Evolutionary conservation across 441 rosid species (phyloP).

Genomic region (Cnidoscolus chayamansa): DNA sequence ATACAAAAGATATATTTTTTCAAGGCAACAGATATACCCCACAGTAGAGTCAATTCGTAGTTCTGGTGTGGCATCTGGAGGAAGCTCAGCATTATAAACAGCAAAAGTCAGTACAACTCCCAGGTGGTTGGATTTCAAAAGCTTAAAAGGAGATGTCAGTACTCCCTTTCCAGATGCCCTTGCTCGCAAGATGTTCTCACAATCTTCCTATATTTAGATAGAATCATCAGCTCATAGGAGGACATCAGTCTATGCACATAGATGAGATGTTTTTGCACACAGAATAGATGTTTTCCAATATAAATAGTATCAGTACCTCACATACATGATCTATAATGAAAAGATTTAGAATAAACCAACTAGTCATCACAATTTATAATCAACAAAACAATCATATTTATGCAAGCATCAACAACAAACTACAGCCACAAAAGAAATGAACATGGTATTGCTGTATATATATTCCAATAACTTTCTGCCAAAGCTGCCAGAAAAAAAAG

Average conservation of each 20-base stretch:
- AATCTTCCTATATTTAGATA: slow-evolving; percentile 66
- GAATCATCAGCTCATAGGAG: slow-evolving; percentile 18
- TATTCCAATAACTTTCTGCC: neutral
- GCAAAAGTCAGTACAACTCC: slow-evolving; percentile 96
- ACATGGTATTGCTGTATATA: neutral
- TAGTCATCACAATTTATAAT: neutral
- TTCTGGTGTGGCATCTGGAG: slow-evolving; percentile 64
- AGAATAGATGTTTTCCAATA: slow-evolving; percentile 15
- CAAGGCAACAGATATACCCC: slow-evolving; percentile 48
- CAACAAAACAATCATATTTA: neutral
- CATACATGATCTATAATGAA: neutral
- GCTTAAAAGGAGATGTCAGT: slow-evolving; percentile 91
- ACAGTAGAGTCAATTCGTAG: slow-evolving; percentile 69
- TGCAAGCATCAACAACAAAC: neutral
- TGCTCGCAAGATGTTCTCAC: slow-evolving; percentile 88
- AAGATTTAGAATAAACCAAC: neutral
- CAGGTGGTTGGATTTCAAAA: slow-evolving; percentile 83
- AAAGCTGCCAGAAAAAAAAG: neutral
- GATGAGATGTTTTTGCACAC: slow-evolving; percentile 9
- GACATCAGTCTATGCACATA: neutral
- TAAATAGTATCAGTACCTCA: neutral
- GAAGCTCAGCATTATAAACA: slow-evolving; percentile 65
- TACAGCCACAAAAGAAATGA: neutral
- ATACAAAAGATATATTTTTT: slow-evolving; percentile 15
- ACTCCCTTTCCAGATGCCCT: slow-evolving; percentile 96